Evolutionary conservation across 2,329 filamentous ascomycete genomes (phyloP).

Genomic region (Penicillium sp.): DNA sequence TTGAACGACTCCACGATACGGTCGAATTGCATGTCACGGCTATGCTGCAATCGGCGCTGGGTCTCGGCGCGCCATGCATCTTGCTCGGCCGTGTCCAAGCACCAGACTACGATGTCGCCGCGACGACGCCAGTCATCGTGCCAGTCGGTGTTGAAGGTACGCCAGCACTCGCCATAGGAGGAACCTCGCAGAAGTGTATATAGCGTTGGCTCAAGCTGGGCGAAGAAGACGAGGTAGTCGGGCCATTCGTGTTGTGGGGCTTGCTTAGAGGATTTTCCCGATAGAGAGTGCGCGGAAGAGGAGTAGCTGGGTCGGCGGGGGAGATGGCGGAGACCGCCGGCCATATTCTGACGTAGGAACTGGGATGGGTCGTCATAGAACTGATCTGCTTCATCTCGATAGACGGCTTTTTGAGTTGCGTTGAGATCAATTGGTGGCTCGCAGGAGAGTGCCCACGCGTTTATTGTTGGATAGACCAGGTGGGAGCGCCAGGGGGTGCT

Average conservation of each 20-base stretch:
- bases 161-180: conserved; percentile 58
- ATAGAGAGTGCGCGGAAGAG: conserved; percentile 1
- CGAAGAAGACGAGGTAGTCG: conserved; percentile 56
- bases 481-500: conserved; percentile 93
- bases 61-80: conserved; percentile 34
- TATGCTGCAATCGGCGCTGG: conserved; percentile 23
- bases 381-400: conserved; percentile 84
- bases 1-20: conserved; percentile 36
- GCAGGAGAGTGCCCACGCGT: conserved; percentile 83
- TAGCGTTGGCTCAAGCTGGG: conserved; percentile 55
- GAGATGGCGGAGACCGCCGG: conserved; percentile 35
- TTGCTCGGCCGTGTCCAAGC: conserved; percentile 41
- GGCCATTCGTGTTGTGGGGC: conserved; percentile 42
- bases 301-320: conserved; percentile 37
- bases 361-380: conserved; percentile 70
- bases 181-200: conserved; percentile 43
- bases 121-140: conserved; percentile 61
- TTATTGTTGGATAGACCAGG: conserved; percentile 70
- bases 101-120: conserved; percentile 66
- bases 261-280: conserved; percentile 2
- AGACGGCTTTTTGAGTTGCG: conserved; percentile 59
- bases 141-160: conserved; percentile 61
- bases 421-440: conserved; percentile 77
- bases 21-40: conserved; percentile 37
- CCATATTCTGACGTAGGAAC: conserved; percentile 60